Percentiles rank a stretch among this genome's conserved stretches.
Evolutionary conservation across 2,329 filamentous ascomycete genomes (phyloP).

Genomic region (Apiospora hydei): DNA sequence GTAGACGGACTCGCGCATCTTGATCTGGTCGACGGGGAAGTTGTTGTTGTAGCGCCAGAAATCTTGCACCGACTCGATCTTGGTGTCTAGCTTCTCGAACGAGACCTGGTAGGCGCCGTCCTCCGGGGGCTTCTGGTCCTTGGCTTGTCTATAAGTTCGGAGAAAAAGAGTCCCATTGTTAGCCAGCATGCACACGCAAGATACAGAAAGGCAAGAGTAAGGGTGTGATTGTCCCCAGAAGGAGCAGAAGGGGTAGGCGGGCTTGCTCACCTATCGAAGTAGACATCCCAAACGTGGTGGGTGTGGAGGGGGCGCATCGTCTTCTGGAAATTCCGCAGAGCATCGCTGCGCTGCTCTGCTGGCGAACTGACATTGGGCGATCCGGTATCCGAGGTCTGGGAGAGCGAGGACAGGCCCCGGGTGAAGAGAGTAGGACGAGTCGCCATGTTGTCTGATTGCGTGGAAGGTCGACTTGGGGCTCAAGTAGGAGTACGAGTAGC

Average conservation of each 20-base stretch:
- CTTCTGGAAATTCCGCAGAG: conserved; percentile 84
- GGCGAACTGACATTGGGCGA: conserved; percentile 70
- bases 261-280: conserved; percentile 63
- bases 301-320: conserved; percentile 75
- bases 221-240: background rate
- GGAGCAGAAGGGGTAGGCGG: background rate
- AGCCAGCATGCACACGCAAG: background rate
- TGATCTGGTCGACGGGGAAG: conserved; percentile 77
- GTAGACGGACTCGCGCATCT: conserved; percentile 79
- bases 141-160: conserved; percentile 46
- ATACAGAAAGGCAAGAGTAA: background rate
- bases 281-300: conserved; percentile 82
- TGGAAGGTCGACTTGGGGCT: background rate
- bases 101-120: conserved; percentile 57
- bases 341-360: conserved; percentile 76
- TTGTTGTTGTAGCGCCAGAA: conserved; percentile 87
- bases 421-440: conserved; percentile 66
- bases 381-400: conserved; percentile 65
- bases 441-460: conserved; percentile 53
- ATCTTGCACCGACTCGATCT: conserved; percentile 83
- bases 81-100: conserved; percentile 67
- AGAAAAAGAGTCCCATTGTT: background rate
- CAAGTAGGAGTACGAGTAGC: background rate
- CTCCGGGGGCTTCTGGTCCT: conserved; percentile 51
- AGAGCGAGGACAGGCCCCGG: conserved; percentile 67